phyloP scores from a whole-genome alignment of 2,329 filamentous ascomycete genomes.

The Lachnellula arida region DNA sequence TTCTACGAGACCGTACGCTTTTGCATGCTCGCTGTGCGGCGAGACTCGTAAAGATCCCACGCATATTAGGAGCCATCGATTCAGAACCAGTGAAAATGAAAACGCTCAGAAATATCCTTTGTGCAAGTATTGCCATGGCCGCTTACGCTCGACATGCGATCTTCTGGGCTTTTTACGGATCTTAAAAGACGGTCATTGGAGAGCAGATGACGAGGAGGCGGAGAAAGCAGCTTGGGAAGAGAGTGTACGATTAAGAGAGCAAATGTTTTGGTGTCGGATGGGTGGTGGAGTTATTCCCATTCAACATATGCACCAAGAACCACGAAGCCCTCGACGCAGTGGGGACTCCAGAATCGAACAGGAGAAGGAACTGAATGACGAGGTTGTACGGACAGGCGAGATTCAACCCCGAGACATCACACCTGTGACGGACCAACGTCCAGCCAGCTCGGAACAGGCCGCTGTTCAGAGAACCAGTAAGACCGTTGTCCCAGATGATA shows the following conservation, averaged over 20 bases:
- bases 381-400: constrained; percentile 28
- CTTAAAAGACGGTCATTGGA: constrained; percentile 88
- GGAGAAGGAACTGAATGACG: constrained; percentile 26
- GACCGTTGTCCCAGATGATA: constrained; percentile 4
- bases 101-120: constrained; percentile 85
- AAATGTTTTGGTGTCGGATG: constrained; percentile 95
- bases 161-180: constrained; percentile 89
- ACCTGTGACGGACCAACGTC: constrained; percentile 14
- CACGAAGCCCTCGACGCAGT: constrained; percentile 25
- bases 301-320: constrained; percentile 21
- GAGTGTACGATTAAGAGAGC: constrained; percentile 79
- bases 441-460: constrained; percentile 3
- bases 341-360: constrained; percentile 28
- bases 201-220: constrained; percentile 74
- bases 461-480: constrained; percentile 10
- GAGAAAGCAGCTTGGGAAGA: constrained; percentile 93
- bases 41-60: constrained; percentile 68
- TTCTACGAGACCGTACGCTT: constrained; percentile 39
- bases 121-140: constrained; percentile 79
- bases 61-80: constrained; percentile 78
- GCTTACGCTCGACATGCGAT: constrained; percentile 84
- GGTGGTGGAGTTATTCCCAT: constrained; percentile 82
- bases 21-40: constrained; percentile 76
- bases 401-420: constrained; percentile 30
- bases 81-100: constrained; percentile 82